These are phyloP conservation scores for Zelopaecilomyces penicillatus DNA, from an alignment of 2,329 filamentous ascomycete genomes.

Conservation along the genomic window DNA sequence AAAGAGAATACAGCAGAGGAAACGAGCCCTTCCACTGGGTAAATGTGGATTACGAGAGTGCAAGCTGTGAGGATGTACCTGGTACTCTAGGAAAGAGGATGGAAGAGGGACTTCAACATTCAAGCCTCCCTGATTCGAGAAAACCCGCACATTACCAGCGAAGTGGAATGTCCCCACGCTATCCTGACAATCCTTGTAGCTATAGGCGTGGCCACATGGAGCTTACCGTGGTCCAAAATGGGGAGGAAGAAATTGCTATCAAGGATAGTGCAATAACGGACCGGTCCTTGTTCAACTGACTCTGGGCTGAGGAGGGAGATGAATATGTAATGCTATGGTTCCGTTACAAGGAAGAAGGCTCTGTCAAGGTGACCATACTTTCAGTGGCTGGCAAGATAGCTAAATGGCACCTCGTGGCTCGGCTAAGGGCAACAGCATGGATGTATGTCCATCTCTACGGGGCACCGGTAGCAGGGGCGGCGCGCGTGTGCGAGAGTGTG, in stretches of 20 bases:
- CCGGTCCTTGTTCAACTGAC: constrained; percentile 4
- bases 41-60: constrained; percentile 7
- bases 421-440: background rate
- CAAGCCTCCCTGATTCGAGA: constrained; percentile 11
- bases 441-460: too few relatives aligned
- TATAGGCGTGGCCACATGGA: constrained; percentile 10
- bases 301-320: constrained; percentile 5
- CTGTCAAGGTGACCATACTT: too few relatives aligned
- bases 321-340: too few relatives aligned
- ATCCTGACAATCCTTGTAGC: constrained; percentile 6
- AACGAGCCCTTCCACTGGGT: constrained; percentile 5
- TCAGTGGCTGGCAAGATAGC: background rate
- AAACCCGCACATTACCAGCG: constrained; percentile 8
- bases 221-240: constrained; percentile 9
- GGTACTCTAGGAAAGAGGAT: constrained; percentile 12
- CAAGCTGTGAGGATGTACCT: constrained; percentile 10
- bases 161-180: constrained; percentile 6
- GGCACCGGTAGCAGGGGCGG: too few relatives aligned
- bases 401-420: background rate
- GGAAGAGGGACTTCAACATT: constrained; percentile 10
- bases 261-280: constrained; percentile 9
- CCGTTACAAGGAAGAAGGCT: too few relatives aligned
- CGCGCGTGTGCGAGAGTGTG: background rate
- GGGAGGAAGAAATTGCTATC: constrained; percentile 8
- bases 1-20: constrained; percentile 7